Evolutionary conservation across 2,329 filamentous ascomycete genomes (phyloP), one percentile per base, ranked within the genome.

Genomic region (Arachnomyces sp.): DNA sequence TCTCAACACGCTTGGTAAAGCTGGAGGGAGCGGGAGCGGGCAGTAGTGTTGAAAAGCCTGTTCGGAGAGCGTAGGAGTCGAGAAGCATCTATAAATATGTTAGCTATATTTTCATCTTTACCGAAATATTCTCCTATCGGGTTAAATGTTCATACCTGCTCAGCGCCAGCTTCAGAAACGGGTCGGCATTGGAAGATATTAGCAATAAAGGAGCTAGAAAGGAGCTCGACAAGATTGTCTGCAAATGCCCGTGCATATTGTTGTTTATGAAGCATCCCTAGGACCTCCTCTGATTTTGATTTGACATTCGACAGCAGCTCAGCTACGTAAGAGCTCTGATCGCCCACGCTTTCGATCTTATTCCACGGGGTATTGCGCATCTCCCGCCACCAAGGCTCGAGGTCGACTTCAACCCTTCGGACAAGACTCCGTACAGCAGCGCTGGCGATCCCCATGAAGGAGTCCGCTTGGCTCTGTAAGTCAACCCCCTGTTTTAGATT

Each of bases 301-400:
- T 88, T 86, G 43, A 93, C 74, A 42, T 80, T 78, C 38, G 74
- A 76, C 34, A 95, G 66, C 2, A 98, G 71, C 60, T 94, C 86
- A 7, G 80, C 78, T 17, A 96, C 86, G 53, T 95, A 98, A 0
- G 84, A 82, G 63, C 88, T 95, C 57, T 95, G 88, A 60, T 98
- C 92, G 33, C 86, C 86, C 3, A 95, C 92, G 44, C 77, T 84
- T 52, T 96, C 92, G 72, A 98, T 85, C 48, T 84, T 88, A 61
- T 82, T 85, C 92, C 92, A 98, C 36, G 89, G 85, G 1, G 84
- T 94, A 57, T 95, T 95, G 47, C 82, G 84, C 92, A 98, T 98
- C 67, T 96, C 92, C 42, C 89, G 79, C 92, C 90, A 98, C 12
- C 83, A 82, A 0, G 84, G 78, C 49, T 96, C 90, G 52, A 88